These are phyloP conservation scores for Nemania abortiva DNA, from an alignment of 2,329 filamentous ascomycete genomes.

Conservation along the genomic window DNA sequence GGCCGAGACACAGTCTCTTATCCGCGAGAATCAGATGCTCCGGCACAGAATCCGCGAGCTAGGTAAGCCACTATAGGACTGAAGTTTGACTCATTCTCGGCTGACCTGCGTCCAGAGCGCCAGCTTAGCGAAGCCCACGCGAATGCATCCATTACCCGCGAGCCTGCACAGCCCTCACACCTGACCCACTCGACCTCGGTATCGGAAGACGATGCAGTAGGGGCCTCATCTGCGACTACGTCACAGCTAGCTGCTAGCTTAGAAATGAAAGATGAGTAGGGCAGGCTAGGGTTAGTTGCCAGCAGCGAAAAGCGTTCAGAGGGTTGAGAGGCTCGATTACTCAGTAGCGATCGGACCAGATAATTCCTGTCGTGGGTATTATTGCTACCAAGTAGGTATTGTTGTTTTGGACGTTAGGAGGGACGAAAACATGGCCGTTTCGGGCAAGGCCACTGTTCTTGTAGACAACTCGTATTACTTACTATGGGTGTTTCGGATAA, in stretches of 20 bases:
- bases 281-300: constrained; percentile 1
- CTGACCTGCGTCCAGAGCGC: constrained; percentile 58
- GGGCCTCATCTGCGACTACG: constrained; percentile 27
- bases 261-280: constrained; percentile 46
- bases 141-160: constrained; percentile 55
- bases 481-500: constrained; percentile 20
- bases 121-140: constrained; percentile 62
- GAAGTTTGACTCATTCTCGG: background rate
- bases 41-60: constrained; percentile 79
- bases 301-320: background rate
- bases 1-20: constrained; percentile 82
- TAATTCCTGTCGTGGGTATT: background rate
- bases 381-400: background rate
- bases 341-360: background rate
- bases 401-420: background rate
- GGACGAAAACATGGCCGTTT: background rate
- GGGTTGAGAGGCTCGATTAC: background rate
- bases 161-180: constrained; percentile 63
- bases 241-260: constrained; percentile 35
- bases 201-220: constrained; percentile 55
- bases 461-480: constrained; percentile 30
- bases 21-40: constrained; percentile 86
- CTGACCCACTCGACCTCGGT: constrained; percentile 61
- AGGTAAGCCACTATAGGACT: constrained; percentile 59
- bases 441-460: background rate